Evolutionary conservation across 2,329 filamentous ascomycete species (phyloP).

Genomic region (Aspergillus sp.): DNA sequence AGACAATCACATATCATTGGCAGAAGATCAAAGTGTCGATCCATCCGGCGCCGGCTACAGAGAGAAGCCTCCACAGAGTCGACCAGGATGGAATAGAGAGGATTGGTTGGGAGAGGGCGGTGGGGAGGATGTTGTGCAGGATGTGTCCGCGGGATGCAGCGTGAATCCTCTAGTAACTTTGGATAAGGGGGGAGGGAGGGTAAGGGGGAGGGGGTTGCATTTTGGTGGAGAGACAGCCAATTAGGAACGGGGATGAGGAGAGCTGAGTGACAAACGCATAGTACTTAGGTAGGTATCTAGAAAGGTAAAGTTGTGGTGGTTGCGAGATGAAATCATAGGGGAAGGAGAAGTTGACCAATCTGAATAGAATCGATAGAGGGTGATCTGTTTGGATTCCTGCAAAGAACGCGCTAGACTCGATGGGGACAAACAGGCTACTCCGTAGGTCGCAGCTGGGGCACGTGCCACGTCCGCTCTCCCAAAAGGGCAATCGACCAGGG

Average conservation of each 20-base stretch:
- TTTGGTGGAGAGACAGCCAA: slow-evolving; percentile 8
- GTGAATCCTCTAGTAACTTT: slow-evolving; percentile 20
- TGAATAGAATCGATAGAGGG: background rate
- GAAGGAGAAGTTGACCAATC: background rate
- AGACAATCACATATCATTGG: slow-evolving; percentile 14
- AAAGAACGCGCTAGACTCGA: background rate
- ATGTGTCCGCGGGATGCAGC: slow-evolving; percentile 19
- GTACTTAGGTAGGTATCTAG: too few relatives aligned
- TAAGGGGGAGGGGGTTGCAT: slow-evolving; percentile 17
- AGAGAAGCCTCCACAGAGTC: background rate
- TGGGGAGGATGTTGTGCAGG: slow-evolving; percentile 19
- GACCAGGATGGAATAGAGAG: slow-evolving; percentile 8
- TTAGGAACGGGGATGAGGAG: background rate
- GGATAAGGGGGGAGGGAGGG: slow-evolving; percentile 17
- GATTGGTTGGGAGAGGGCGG: slow-evolving; percentile 6
- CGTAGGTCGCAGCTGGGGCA: background rate
- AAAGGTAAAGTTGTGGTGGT: background rate
- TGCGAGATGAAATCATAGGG: slow-evolving; percentile 1
- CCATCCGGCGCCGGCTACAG: slow-evolving; percentile 3
- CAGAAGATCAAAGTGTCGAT: slow-evolving; percentile 10
- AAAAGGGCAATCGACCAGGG: background rate
- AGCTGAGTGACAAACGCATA: slow-evolving; percentile 1
- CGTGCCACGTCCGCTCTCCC: background rate
- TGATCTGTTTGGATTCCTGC: background rate
- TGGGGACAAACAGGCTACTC: background rate